Percentiles rank a stretch among this genome's conserved stretches.
Conservation (phyloP, 768 basidiomycete genomes). For the Lactifluus hygrophoroides region DNA sequence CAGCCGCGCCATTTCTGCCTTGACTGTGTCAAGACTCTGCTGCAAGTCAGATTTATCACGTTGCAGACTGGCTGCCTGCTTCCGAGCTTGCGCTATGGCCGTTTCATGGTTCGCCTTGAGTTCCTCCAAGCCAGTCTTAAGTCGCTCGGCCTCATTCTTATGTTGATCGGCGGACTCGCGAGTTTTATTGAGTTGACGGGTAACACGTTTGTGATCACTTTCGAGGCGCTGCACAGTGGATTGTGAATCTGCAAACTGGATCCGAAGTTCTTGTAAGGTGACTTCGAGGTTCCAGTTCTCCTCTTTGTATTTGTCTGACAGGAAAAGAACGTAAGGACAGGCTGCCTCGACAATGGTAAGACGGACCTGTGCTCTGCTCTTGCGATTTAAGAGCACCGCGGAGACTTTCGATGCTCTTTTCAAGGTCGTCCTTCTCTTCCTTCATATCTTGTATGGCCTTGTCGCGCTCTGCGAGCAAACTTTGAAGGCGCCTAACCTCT, state of each 20-base stretch:
- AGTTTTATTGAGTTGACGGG: constrained; percentile 59
- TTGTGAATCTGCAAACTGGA: constrained; percentile 59
- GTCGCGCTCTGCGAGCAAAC: constrained; percentile 84
- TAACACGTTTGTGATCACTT: constrained; percentile 73
- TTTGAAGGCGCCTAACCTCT: constrained; percentile 87
- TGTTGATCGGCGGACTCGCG: constrained; percentile 74
- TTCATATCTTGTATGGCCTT: constrained; percentile 87
- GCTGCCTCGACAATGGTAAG: not conserved
- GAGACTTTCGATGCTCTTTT: constrained; percentile 67
- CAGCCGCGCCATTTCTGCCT: constrained; percentile 62
- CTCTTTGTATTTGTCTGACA: constrained; percentile 86
- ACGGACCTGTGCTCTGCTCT: constrained; percentile 71
- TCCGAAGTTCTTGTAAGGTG: constrained; percentile 74
- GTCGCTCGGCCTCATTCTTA: constrained; percentile 78
- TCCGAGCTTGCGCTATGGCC: constrained; percentile 85
- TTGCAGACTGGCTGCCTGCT: constrained; percentile 76
- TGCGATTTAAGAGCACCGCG: constrained; percentile 66
- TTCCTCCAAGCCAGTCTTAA: constrained; percentile 54
- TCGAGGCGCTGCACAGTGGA: constrained; percentile 62
- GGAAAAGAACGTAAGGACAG: not conserved
- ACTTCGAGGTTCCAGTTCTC: constrained; percentile 99
- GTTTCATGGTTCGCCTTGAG: constrained; percentile 90
- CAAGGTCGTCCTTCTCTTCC: constrained; percentile 86
- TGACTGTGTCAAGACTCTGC: constrained; percentile 65
- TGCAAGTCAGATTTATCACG: constrained; percentile 93